These are phyloP conservation scores for Malus sylvestris DNA, from an alignment of 306 rosid species.

Conservation along the genomic window DNA sequence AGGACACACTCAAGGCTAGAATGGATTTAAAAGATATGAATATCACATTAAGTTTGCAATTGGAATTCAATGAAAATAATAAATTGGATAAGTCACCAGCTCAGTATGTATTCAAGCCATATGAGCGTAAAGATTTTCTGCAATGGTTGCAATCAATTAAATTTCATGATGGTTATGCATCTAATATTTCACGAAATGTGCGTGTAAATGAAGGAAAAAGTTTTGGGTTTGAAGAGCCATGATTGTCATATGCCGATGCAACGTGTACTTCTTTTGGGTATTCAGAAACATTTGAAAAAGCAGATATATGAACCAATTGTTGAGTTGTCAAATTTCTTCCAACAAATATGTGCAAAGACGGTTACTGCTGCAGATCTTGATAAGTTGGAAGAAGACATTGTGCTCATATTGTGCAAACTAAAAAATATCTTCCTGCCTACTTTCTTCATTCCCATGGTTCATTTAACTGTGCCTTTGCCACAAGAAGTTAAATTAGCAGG, in stretches of 20 bases:
- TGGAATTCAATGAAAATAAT: neutral
- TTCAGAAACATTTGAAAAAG: no score
- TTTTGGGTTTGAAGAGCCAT: no score
- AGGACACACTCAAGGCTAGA: no score
- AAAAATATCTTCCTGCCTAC: conserved; percentile 1
- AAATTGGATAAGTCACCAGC: neutral
- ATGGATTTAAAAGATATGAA: no score
- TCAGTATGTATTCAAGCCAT: neutral
- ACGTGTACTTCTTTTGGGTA: no score
- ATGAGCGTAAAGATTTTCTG: neutral
- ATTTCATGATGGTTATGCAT: neutral
- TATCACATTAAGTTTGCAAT: no score
- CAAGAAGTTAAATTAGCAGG: neutral
- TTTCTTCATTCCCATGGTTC: neutral
- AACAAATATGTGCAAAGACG: no score
- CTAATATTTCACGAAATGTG: neutral
- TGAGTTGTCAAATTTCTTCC: no score
- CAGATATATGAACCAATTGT: no score
- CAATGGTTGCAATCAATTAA: neutral
- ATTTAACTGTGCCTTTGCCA: neutral
- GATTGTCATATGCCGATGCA: no score
- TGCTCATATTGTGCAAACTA: neutral
- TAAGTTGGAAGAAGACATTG: neutral
- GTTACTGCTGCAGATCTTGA: neutral
- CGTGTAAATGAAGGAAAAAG: no score